Base-by-base conservation (phyloP, 2,329 filamentous ascomycete species). In the Clonostachys rosea region DNA sequence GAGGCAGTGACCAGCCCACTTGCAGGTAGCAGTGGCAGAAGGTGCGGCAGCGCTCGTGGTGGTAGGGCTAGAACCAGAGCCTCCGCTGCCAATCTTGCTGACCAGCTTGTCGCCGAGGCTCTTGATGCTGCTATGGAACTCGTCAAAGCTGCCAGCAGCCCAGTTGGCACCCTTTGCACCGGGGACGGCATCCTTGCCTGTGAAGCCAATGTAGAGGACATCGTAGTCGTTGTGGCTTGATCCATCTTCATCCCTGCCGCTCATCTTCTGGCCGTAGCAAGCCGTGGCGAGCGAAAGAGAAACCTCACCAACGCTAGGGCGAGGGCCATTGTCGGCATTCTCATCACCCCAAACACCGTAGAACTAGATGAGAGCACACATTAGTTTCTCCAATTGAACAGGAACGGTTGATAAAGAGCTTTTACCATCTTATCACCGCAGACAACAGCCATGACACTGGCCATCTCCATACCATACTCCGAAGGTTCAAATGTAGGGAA, bases 341-440 rank as follows among this genome's bases (percentile, higher is more conserved):
- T 73, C 75, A 51, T 84, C 79, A 18, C 79, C 81, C 79, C 78
- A 84, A 44, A 80, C 60, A 5, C 74, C 76, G 51, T 79, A 79
- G 47, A 74, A 61, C 64, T 71, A 48, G 4, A 40, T 20, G 2
- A 46, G 9, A 30, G 8, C 24, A 10, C 24, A 30, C 24, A 10
- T 30, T 10, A 30, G 9, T 30, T 30, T 30, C 24, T 10, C 3
- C 24, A 30, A 30, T 30, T 9, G 24, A 24, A 9, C 8, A 30
- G 8, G 24, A 30, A 5, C 24, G 9, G 33, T 24, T 30, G 5
- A 11, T 18, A 12, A 16, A 20, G 4, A 8, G n/a, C n/a, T 55
- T 18, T 49, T 50, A 69, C 70, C 59, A 79, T 56, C 51, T 76
- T 63, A 17, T 69, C 61, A 10, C 68, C 68, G 48, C 78, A 82